phyloP scores from a whole-genome alignment of 2,329 filamentous ascomycete genomes.

The Fusarium stilboides region DNA sequence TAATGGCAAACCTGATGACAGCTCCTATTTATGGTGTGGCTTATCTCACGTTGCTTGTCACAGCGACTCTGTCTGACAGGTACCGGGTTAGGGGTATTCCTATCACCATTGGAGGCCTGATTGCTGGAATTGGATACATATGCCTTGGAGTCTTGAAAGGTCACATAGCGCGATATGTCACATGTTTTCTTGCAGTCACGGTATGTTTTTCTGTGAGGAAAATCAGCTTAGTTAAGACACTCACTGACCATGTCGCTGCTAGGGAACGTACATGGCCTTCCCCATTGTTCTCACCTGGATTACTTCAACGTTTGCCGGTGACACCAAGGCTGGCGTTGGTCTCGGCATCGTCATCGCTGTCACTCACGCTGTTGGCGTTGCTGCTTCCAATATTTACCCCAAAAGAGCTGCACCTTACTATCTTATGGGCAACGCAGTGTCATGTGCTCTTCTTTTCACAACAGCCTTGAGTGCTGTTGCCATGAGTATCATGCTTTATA shows the following conservation, averaged over 20 bases:
- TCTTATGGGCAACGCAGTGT: constrained; percentile 35
- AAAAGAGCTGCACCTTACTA: constrained; percentile 31
- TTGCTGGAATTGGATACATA: constrained; percentile 32
- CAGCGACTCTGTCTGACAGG: constrained; percentile 26
- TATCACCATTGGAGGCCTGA: constrained; percentile 21
- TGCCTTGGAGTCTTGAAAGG: constrained; percentile 21
- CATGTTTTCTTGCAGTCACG: constrained; percentile 32
- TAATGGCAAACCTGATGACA: constrained; percentile 35
- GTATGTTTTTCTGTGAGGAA: neutral
- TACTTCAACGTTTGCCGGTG: constrained; percentile 36
- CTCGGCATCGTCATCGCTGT: constrained; percentile 38
- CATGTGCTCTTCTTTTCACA: constrained; percentile 22
- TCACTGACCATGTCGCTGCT: no score
- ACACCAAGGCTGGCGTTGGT: constrained; percentile 39
- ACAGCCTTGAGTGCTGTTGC: constrained; percentile 15
- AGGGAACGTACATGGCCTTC: constrained; percentile 38
- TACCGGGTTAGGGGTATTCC: constrained; percentile 22
- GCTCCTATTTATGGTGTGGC: constrained; percentile 29
- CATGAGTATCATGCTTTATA: constrained; percentile 30
- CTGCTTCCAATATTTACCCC: constrained; percentile 38
- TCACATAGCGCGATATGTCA: constrained; percentile 21
- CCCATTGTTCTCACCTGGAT: constrained; percentile 41
- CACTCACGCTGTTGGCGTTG: constrained; percentile 34
- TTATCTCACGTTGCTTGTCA: constrained; percentile 19
- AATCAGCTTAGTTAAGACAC: no score